Evolutionary conservation across 257 asterid genomes (phyloP).

Genomic region (Lycium ferocissimum): DNA sequence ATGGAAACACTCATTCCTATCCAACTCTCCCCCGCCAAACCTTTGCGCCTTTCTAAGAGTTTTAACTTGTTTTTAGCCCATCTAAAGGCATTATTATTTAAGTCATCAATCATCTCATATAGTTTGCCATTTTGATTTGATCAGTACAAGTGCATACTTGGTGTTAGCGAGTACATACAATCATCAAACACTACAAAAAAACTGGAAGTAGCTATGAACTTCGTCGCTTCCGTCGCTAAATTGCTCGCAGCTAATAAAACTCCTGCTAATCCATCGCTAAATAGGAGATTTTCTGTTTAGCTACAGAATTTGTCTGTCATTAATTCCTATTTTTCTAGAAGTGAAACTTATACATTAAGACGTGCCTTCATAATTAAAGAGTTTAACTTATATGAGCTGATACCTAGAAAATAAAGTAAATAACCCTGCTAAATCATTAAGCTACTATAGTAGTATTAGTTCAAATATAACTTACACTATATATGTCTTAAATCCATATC

Average conservation of each 20-base stretch:
- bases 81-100: neutral
- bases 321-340: too few species aligned
- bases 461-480: neutral
- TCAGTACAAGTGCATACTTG: neutral
- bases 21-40: neutral
- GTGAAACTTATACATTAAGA: neutral
- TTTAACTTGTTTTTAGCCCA: conserved; percentile 2
- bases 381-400: conserved; percentile 1
- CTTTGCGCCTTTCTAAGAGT: neutral
- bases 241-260: too few species aligned
- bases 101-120: neutral
- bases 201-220: too few species aligned
- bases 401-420: neutral
- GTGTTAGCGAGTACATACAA: neutral
- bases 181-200: neutral
- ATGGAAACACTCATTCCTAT: neutral
- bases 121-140: neutral
- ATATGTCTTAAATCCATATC: too few species aligned
- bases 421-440: conserved; percentile 18
- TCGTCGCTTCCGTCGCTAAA: too few species aligned
- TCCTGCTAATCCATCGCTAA: too few species aligned
- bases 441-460: neutral
- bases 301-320: too few species aligned
- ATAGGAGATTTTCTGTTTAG: too few species aligned
- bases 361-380: neutral